Evolutionary conservation across 768 basidiomycete genomes (phyloP), one percentile per base, ranked within the genome.

Genomic region (Naganishia randhawae): DNA sequence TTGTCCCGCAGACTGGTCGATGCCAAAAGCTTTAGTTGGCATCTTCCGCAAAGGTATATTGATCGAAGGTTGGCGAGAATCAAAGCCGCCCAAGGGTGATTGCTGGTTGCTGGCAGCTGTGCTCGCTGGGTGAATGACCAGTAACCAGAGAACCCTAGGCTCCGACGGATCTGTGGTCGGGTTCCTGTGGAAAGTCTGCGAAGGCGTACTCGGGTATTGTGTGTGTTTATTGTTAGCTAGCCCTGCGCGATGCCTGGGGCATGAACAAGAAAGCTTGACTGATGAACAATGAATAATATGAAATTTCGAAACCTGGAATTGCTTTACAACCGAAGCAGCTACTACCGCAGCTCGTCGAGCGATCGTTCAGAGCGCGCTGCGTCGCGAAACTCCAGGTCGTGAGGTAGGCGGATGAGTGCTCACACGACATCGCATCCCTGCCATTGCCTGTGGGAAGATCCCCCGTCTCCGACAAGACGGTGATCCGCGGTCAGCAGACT

Each of bases 271-370:
- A 16, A 13, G 45, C 19, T 48, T 22, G 45, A 48, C 45, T 22
- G 45, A 48, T 48, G 45, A 48, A 48, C 25, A 48, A 48, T 48
- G n/a, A 22, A 48, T 48, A 48, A 48, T 48, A 22, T n/a, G 45
- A 22, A n/a, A 48, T 48, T 13, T 48, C 6, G 45, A 48, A 22
- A 48, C n/a, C n/a, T n/a, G n/a, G n/a, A n/a, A n/a, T n/a, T n/a
- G n/a, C n/a, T n/a, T n/a, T n/a, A n/a, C n/a, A n/a, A n/a, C n/a
- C n/a, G n/a, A n/a, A n/a, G n/a, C n/a, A n/a, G n/a, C n/a, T n/a
- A n/a, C n/a, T n/a, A n/a, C n/a, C n/a, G n/a, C n/a, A n/a, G n/a
- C n/a, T n/a, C n/a, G n/a, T n/a, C n/a, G n/a, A n/a, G n/a, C n/a
- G n/a, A n/a, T n/a, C n/a, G n/a, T n/a, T n/a, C n/a, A n/a, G n/a